Evolutionary conservation across 441 rosid species (phyloP).

Genomic region (Pelargonium australe): DNA sequence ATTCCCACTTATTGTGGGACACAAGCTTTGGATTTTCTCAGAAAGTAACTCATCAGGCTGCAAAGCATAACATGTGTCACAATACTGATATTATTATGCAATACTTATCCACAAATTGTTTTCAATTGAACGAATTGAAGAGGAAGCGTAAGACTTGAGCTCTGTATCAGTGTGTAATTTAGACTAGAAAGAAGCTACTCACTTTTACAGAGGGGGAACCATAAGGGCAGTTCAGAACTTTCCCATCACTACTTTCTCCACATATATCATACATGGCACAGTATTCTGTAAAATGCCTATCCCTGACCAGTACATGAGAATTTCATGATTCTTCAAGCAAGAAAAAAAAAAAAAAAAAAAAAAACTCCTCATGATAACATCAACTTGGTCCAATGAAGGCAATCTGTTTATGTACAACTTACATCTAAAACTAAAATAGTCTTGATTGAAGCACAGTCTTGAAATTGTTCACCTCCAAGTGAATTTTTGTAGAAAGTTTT

Average conservation of each 20-base stretch:
- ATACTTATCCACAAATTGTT: background rate
- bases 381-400: no score
- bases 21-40: constrained; percentile 69
- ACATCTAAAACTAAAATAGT: no score
- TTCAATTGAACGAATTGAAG: constrained; percentile 1
- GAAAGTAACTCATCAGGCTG: constrained; percentile 67
- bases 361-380: no score
- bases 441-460: no score
- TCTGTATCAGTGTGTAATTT: background rate
- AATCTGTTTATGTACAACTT: no score
- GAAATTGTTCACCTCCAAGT: no score
- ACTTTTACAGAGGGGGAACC: constrained; percentile 51
- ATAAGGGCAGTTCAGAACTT: constrained; percentile 63
- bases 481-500: no score
- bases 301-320: constrained; percentile 25
- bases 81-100: background rate
- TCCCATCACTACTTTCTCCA: constrained; percentile 63
- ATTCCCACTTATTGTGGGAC: constrained; percentile 61
- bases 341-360: background rate
- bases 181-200: constrained; percentile 17
- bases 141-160: background rate
- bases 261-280: constrained; percentile 77
- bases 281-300: constrained; percentile 47
- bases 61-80: constrained; percentile 15
- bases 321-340: constrained; percentile 2